Base-by-base conservation (phyloP, 345 rosid genomes). In the Bretschneidera sinensis region DNA sequence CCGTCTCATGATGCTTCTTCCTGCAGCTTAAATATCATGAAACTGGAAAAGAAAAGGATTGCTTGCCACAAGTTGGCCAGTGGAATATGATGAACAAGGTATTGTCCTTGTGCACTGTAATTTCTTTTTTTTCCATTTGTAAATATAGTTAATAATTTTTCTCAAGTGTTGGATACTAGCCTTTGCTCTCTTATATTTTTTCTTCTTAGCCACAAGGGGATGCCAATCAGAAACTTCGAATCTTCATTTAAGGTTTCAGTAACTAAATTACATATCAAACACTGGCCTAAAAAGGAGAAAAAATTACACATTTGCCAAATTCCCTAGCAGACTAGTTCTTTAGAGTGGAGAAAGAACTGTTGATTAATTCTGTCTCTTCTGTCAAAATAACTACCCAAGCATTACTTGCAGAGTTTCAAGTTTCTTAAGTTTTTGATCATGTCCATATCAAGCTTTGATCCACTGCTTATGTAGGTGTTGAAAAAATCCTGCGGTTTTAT, bases 21-120 rank as follows among this genome's bases (percentile, higher is more conserved):
- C 49, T 77, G 71, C 86, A 95, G 99, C 90, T 95, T 65, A 95
- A 95, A 72, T 95, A 95, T 76, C 97, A 91, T 21, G 99, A 95
- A 66, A 88, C 91, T 43, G 99, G 99, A 47, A 95, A 86, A 68
- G 99, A 95, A 68, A 95, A 88, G 75, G 97, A 95, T 61, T 95
- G 97, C 56, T 76, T 95, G 59, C 99, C 99, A 0, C 99, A 95
- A 69, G 96, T 95, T 11, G 99, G 99, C 62, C 99, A 95, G 56
- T 95, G 99, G 99, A 95, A 91, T 73, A 95, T 95, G 99, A 88
- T 95, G 97, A 95, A 95, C 81, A 95, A 95, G 90, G 96, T 88
- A 74, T 14, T 10, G 35, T 3, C 16, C 20, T 22, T 21, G 15
- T 17, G 20, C 17, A 19, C 53, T 0, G 21, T 17, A 19, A 49